Conservation (phyloP, 495 filamentous ascomycete species). For the Neurospora sp. region DNA sequence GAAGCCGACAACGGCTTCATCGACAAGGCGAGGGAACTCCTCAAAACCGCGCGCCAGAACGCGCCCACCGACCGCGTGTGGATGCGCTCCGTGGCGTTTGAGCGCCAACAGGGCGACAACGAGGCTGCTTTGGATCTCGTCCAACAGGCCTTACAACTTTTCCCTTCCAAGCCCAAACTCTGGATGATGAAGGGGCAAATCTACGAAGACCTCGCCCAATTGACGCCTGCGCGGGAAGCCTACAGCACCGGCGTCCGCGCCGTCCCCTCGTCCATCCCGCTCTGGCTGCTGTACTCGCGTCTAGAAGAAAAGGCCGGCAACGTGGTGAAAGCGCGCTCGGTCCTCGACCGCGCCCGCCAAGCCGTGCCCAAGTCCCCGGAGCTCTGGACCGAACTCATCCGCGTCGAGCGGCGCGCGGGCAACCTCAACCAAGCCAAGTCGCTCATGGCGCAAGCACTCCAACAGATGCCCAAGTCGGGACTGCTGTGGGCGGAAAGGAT, state of each 20-base stretch:
- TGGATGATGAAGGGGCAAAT: slow-evolving; percentile 99
- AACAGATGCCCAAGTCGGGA: slow-evolving; percentile 83
- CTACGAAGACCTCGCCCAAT: slow-evolving; percentile 71
- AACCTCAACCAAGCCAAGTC: slow-evolving; percentile 76
- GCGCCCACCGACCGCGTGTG: slow-evolving; percentile 92
- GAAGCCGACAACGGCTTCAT: slow-evolving; percentile 78
- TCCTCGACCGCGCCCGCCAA: slow-evolving; percentile 83
- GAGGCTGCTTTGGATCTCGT: slow-evolving; percentile 78
- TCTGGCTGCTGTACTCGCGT: slow-evolving; percentile 81
- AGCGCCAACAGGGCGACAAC: slow-evolving; percentile 68
- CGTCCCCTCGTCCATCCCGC: slow-evolving; percentile 67
- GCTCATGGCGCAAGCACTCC: slow-evolving; percentile 84
- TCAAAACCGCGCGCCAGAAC: slow-evolving; percentile 69
- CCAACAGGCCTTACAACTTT: slow-evolving; percentile 77
- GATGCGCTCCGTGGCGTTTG: slow-evolving; percentile 90
- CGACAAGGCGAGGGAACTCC: slow-evolving; percentile 68
- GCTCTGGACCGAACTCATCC: slow-evolving; percentile 85
- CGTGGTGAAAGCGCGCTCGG: slow-evolving; percentile 80
- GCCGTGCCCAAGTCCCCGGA: slow-evolving; percentile 74
- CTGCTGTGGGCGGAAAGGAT: slow-evolving; percentile 89
- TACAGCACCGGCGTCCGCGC: slow-evolving; percentile 83
- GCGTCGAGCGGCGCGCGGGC: slow-evolving; percentile 81
- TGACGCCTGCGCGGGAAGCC: slow-evolving; percentile 77
- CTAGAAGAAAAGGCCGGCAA: slow-evolving; percentile 80
- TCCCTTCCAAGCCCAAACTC: slow-evolving; percentile 76